Evolutionary conservation across 768 basidiomycete genomes (phyloP).

Genomic region (Leucosporidium yakuticum): DNA sequence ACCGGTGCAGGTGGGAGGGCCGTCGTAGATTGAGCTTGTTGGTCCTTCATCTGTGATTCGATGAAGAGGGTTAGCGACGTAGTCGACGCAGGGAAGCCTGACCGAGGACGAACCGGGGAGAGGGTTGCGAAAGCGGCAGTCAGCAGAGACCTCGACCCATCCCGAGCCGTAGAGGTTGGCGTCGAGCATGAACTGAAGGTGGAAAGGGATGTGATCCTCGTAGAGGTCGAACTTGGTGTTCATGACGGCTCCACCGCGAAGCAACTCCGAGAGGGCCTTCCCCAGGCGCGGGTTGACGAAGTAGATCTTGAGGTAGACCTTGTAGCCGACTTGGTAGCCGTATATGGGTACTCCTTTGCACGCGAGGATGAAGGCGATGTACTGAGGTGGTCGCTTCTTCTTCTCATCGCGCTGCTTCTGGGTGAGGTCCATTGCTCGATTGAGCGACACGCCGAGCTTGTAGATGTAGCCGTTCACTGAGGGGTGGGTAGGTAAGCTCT

Average conservation of each 20-base stretch:
- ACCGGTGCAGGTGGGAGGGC: slow-evolving; percentile 15
- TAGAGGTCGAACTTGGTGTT: slow-evolving; percentile 50
- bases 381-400: slow-evolving; percentile 47
- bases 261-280: slow-evolving; percentile 64
- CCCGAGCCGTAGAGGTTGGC: slow-evolving; percentile 92
- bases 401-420: slow-evolving; percentile 62
- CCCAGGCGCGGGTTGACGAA: slow-evolving; percentile 64
- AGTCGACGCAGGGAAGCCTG: background rate
- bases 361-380: slow-evolving; percentile 63
- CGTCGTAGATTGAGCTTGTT: slow-evolving; percentile 4
- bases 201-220: slow-evolving; percentile 83
- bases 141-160: slow-evolving; percentile 61
- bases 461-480: slow-evolving; percentile 68
- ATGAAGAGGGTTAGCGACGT: background rate
- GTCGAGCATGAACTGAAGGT: slow-evolving; percentile 89
- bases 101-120: slow-evolving; percentile 42
- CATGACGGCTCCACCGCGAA: slow-evolving; percentile 79
- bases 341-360: slow-evolving; percentile 96
- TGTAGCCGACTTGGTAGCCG: slow-evolving; percentile 78
- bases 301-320: slow-evolving; percentile 81
- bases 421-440: slow-evolving; percentile 77
- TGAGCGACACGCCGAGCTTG: slow-evolving; percentile 66
- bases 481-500: background rate
- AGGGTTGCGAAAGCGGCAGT: slow-evolving; percentile 49
- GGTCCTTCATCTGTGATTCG: slow-evolving; percentile 12